Evolutionary conservation across 2,329 filamentous ascomycete genomes (phyloP), one percentile per base, ranked within the genome.

Genomic region (Pseudogymnoascus pannorum): DNA sequence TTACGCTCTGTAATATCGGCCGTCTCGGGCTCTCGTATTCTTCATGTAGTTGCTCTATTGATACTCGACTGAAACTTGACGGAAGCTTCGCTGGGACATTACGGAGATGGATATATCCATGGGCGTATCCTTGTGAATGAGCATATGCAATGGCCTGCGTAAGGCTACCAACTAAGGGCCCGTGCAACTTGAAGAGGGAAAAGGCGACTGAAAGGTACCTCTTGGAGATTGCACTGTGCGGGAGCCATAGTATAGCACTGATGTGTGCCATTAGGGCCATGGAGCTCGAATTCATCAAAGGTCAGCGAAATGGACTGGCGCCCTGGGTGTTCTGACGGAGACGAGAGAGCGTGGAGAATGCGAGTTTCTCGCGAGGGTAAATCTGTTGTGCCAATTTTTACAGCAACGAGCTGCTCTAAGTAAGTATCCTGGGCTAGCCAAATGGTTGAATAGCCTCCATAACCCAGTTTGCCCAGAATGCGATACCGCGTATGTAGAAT

Each of bases 241-340:
- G 65, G 67, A 3, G 64, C 33, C 48, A 68, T 63, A 3, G 66
- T 38, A 38, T 38, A 38, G 35, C 77, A 80, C 12, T 71, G 65
- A 64, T 81, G 77, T 3, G 33, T 68, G 8, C 77, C 76, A 67
- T 80, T 80, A 8, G 76, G 76, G 11, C 78, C 76, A 1, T 65
- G 38, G 44, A 75, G 54, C 5, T 73, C 38, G 36, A 79, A 79
- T 29, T 68, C 24, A 63, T 77, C 72, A 26, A 74, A 61, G 16
- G 77, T 48, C 22, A 64, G 68, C 42, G 75, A 71, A 12, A 77
- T 38, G 68, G 77, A 65, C 35, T 63, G 62, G 6, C n/a, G 5
- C 22, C 64, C 65, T 22, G 65, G 36, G 14, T 67, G 42, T 57
- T 35, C n/a, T 36, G 65, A 66, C 54, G 60, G 26, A n/a, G 22